A percentile compares a stretch with the other conserved stretches of the same genome.
Conservation (phyloP, 2,329 filamentous ascomycete genomes). For the Macrophomina tecta region DNA sequence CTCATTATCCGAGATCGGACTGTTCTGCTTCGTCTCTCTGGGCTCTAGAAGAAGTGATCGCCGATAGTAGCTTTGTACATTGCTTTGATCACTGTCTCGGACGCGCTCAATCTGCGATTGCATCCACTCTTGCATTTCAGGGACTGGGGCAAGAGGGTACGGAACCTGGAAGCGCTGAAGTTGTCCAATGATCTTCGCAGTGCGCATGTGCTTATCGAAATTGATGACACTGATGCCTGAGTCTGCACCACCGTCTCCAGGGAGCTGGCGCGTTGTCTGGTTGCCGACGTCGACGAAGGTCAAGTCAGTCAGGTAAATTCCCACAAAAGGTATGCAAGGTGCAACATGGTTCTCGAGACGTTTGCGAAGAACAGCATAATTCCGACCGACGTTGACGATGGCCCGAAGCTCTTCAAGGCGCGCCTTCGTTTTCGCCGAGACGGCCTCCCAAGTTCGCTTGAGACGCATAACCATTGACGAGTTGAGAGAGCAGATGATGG, state of each 20-base stretch:
- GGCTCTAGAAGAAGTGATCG: slow-evolving; percentile 86
- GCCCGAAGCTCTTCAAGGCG: slow-evolving; percentile 78
- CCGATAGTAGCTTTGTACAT: slow-evolving; percentile 74
- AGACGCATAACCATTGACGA: slow-evolving; percentile 88
- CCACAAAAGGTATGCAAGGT: slow-evolving; percentile 92
- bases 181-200: slow-evolving; percentile 93
- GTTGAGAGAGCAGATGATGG: slow-evolving; percentile 92
- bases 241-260: slow-evolving; percentile 61
- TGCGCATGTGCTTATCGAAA: slow-evolving; percentile 95
- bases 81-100: slow-evolving; percentile 66
- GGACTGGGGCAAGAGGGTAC: slow-evolving; percentile 80
- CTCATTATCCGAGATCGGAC: slow-evolving; percentile 16
- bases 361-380: slow-evolving; percentile 85
- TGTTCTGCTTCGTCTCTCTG: slow-evolving; percentile 55
- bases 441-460: slow-evolving; percentile 87
- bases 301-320: slow-evolving; percentile 94
- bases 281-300: slow-evolving; percentile 97
- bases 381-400: slow-evolving; percentile 89
- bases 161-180: slow-evolving; percentile 96
- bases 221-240: slow-evolving; percentile 84
- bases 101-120: slow-evolving; percentile 80
- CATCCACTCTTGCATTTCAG: slow-evolving; percentile 93
- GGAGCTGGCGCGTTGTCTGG: slow-evolving; percentile 79
- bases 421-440: slow-evolving; percentile 82
- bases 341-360: slow-evolving; percentile 85